Base-by-base conservation (phyloP, 2,329 filamentous ascomycete species). In the Chaetomiaceae sp. region DNA sequence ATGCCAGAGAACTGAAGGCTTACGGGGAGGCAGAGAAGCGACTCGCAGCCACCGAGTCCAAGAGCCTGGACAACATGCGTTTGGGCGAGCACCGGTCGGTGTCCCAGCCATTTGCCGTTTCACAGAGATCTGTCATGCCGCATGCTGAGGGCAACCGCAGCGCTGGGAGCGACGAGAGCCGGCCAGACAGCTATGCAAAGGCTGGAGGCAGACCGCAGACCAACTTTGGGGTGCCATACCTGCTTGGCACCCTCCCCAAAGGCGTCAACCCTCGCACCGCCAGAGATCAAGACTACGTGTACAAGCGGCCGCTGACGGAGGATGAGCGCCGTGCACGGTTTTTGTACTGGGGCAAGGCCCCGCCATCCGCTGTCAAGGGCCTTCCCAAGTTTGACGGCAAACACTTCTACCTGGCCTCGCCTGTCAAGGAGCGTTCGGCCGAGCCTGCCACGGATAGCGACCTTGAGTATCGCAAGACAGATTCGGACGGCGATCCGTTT, bases 381-480 rank as follows among this genome's bases (percentile, higher is more conserved):
- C 64, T 82, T 33, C 79, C 79, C 27, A 82, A 79, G 60, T 84
- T 79, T 55, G 79, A 83, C 53, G 79, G 80, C 19, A 81, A 79
- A 59, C 72, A 82, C 58, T 83, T 83, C 54, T 83, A 81, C 51
- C 76, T 74, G 24, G 65, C 76, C 3, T 81, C 78, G 0, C 75
- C 76, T 1, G 59, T 62, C 51, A 76, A 75, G 57, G 56, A 62
- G 27, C 29, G 27, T 26, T 26, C 41, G 15, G 22, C 26, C 29
- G 45, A 38, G 3, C 33, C 42, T 24, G 29, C 30, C 6, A n/a
- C 42, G 20, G 24, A 26, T 6, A n/a, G 18, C 11, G 38, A 42
- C 9, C 18, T 34, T 10, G 45, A 52, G 22, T 36, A 27, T 18
- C 53, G 49, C 26, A 46, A 34, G 34, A 53, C 53, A 19, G 52